Conservation (phyloP, 805 yeast species). For the Schwanniomyces occidentalis region DNA sequence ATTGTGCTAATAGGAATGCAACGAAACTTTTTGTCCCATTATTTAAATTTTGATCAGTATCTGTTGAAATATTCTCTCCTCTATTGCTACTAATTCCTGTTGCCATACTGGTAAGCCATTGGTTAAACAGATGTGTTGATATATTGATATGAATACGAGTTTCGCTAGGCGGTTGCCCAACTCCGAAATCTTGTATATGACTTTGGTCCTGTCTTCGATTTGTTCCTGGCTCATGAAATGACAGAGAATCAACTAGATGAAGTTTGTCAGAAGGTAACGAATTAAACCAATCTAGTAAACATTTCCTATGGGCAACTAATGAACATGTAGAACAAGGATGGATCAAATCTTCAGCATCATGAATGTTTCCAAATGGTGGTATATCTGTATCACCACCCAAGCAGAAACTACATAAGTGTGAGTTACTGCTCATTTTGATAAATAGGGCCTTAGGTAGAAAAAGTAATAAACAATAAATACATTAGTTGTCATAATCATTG, state of each 20-base stretch:
- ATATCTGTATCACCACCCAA: constrained; percentile 39
- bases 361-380: constrained; percentile 37
- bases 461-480: too few relatives aligned
- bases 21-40: constrained; percentile 2
- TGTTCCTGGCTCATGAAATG: constrained; percentile 1
- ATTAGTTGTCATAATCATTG: neutral
- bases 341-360: constrained; percentile 37
- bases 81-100: constrained; percentile 3
- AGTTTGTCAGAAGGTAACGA: constrained; percentile 31
- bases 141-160: constrained; percentile 12
- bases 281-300: constrained; percentile 43
- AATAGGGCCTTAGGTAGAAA: neutral
- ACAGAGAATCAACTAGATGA: constrained; percentile 14
- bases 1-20: constrained; percentile 27
- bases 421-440: too few relatives aligned
- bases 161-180: constrained; percentile 10
- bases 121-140: constrained; percentile 14
- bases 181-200: constrained; percentile 11
- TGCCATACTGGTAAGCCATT: constrained; percentile 14
- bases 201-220: constrained; percentile 1
- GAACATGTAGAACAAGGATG: constrained; percentile 41
- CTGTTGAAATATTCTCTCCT: neutral
- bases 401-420: constrained; percentile 41
- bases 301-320: constrained; percentile 36
- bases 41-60: neutral